Evolutionary conservation across 1,284 basidiomycete species (phyloP).

Genomic region (Rugosomyces carneus): DNA sequence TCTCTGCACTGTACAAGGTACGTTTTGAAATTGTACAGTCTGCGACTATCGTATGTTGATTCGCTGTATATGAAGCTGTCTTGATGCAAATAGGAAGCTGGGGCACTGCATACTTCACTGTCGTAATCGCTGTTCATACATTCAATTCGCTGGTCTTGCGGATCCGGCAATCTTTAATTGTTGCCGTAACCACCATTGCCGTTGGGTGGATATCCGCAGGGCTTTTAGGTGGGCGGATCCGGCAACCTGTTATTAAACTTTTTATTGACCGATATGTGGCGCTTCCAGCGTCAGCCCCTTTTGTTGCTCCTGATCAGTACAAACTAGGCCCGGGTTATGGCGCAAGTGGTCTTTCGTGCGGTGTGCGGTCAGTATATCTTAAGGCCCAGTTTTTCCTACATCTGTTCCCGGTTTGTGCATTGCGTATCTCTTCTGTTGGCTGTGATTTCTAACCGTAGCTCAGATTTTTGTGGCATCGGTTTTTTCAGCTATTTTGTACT

Average conservation of each 20-base stretch:
- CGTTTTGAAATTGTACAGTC: background rate
- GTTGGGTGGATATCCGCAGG: constrained; percentile 50
- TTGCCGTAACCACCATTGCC: constrained; percentile 36
- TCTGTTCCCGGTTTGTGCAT: constrained; percentile 48
- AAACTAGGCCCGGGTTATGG: constrained; percentile 41
- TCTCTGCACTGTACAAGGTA: constrained; percentile 58
- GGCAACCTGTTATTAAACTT: background rate
- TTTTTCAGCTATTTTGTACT: constrained; percentile 48
- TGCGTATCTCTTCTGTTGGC: background rate
- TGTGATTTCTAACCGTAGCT: background rate
- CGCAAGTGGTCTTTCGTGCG: constrained; percentile 45
- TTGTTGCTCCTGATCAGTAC: constrained; percentile 24
- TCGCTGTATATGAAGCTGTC: constrained; percentile 29
- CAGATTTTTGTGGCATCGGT: constrained; percentile 54
- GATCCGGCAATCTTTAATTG: constrained; percentile 42
- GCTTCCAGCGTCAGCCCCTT: constrained; percentile 35
- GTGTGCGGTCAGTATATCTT: constrained; percentile 37
- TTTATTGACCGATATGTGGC: background rate
- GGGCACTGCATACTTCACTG: constrained; percentile 58
- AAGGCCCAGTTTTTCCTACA: constrained; percentile 44
- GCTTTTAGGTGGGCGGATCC: constrained; percentile 35
- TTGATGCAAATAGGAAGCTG: constrained; percentile 60
- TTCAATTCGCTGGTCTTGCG: constrained; percentile 59
- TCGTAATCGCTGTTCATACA: constrained; percentile 60
- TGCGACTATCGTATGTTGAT: background rate